Conservation (phyloP, 164 flowering plant genomes). For the Protea cynaroides region DNA sequence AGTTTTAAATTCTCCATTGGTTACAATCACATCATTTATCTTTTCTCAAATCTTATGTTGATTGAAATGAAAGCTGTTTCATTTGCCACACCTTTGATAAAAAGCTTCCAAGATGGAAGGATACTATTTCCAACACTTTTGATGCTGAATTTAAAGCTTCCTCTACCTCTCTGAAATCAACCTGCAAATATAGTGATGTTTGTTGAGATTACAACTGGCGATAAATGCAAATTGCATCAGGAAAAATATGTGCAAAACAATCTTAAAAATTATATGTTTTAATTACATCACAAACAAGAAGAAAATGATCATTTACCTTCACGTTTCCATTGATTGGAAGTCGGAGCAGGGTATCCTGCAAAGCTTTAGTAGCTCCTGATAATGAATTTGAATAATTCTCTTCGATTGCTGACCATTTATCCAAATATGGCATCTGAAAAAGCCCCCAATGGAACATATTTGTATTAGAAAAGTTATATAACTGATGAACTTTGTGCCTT, state of each 20-base stretch:
- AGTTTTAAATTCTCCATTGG: no score
- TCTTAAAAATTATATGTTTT: not conserved
- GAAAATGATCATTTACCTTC: slow-evolving; percentile 32
- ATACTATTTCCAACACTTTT: slow-evolving; percentile 45
- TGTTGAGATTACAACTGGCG: not conserved
- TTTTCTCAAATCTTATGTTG: no score
- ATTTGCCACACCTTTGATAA: slow-evolving; percentile 45
- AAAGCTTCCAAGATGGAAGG: slow-evolving; percentile 31
- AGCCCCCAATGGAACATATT: not conserved
- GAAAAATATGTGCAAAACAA: not conserved
- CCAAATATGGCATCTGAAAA: slow-evolving; percentile 60
- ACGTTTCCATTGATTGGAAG: slow-evolving; percentile 54
- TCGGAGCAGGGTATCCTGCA: slow-evolving; percentile 50
- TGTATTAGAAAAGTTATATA: no score
- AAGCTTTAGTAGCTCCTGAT: slow-evolving; percentile 48
- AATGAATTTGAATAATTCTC: slow-evolving; percentile 48
- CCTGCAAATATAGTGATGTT: slow-evolving; percentile 29
- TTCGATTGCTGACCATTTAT: slow-evolving; percentile 61
- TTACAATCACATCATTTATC: no score
- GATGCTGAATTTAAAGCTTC: slow-evolving; percentile 51
- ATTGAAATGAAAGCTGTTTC: no score
- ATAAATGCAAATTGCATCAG: not conserved
- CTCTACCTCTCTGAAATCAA: slow-evolving; percentile 42
- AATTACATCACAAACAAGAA: not conserved
- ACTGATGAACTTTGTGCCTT: no score